Evolutionary conservation across 441 rosid genomes (phyloP), one percentile per base, ranked within the genome.

Genomic region (Eutrema salsugineum): DNA sequence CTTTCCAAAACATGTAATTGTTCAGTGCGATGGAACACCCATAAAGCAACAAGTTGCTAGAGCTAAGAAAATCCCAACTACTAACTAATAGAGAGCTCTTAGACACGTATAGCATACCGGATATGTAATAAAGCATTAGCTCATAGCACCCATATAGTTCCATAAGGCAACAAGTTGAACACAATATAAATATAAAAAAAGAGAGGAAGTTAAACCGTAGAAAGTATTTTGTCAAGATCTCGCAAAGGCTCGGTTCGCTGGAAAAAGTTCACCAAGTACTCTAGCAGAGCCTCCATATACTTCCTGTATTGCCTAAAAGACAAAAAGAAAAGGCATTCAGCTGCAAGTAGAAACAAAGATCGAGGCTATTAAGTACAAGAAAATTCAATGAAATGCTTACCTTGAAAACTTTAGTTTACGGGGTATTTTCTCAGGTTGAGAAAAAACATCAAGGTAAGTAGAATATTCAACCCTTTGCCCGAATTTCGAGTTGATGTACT

Each of bases 181-280:
- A 49, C 42, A 15, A 70, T 14, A 27, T 28, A 75, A 53, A 3
- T 5, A 50, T 16, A 58, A 46, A 47, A 32, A 38, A 72, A 67
- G 19, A 44, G 32, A 66, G 43, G 47, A 22, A 32, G 4, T 28
- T 60, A 58, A 66, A 91, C 99, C 98, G 86, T 91, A 35, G 91
- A 80, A 63, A 93, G 84, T 62, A 91, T 90, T 79, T 91, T 87
- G 78, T 86, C 96, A 80, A 96, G 85, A 84, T 96, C 99, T 86
- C 90, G 96, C 85, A 93, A 72, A 6, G 99, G 99, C 79, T 93
- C 97, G 7, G 96, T 90, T 69, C 98, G 85, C 76, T 91, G 89
- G 68, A 91, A 96, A 79, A 87, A 88, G 80, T 82, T 73, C 49
- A 87, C 73, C 57, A 96, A 82, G 85, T 93, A 89, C 84, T 85